A percentile compares a stretch with the other conserved stretches of the same genome.
These are phyloP conservation scores for Coffea canephora DNA, from an alignment of 257 asterid genomes.

Conservation along the genomic window DNA sequence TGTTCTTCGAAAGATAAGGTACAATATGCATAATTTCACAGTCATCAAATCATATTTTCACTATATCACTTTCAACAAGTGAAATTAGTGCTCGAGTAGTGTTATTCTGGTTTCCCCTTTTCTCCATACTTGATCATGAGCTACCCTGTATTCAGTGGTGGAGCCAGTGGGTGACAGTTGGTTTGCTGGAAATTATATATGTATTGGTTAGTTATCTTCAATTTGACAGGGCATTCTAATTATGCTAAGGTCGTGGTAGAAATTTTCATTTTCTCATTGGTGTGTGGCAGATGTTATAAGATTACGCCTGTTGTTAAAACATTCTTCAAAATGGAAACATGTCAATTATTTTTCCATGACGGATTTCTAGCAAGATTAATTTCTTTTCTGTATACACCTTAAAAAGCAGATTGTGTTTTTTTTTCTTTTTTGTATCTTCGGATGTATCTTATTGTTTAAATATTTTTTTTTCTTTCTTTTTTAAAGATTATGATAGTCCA, in stretches of 20 bases:
- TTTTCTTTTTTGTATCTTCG: neutral
- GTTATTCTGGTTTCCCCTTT: too few species aligned
- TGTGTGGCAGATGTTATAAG: neutral
- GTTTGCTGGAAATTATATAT: neutral
- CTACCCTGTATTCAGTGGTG: too few species aligned
- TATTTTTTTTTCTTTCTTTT: neutral
- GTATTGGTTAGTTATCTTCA: neutral
- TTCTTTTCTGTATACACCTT: neutral
- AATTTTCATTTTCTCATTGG: neutral
- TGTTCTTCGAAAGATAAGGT: constrained; percentile 75
- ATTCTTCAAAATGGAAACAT: too few species aligned
- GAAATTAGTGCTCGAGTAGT: too few species aligned
- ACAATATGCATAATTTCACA: constrained; percentile 12
- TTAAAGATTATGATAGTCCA: constrained; percentile 10
- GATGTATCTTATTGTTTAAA: neutral
- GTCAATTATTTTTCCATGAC: neutral
- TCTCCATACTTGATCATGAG: too few species aligned
- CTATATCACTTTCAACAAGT: too few species aligned
- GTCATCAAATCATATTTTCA: neutral
- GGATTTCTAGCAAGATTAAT: neutral
- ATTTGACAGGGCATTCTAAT: neutral
- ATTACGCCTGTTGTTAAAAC: neutral
- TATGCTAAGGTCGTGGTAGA: neutral
- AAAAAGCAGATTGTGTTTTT: neutral
- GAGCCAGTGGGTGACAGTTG: neutral